phyloP scores from a whole-genome alignment of 179 eudicot species.

The Beta lomatogona region DNA sequence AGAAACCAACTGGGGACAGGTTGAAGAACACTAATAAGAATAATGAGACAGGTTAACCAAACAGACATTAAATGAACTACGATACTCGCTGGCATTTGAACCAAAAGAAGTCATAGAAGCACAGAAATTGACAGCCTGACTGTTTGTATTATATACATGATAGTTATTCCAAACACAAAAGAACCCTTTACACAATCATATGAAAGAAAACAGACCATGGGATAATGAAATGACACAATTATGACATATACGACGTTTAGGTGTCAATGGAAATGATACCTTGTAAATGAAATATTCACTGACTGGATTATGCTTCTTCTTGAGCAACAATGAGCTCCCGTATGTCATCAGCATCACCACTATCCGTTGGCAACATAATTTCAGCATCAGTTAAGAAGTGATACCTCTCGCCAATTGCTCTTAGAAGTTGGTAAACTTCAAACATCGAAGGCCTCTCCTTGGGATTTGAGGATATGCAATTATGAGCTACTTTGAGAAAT shows the following conservation, averaged over 20 bases:
- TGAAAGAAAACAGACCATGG: not conserved
- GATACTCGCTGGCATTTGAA: conserved; percentile 11
- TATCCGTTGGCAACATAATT: conserved; percentile 41
- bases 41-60: conserved; percentile 32
- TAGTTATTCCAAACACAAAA: not conserved
- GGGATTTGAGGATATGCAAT: conserved; percentile 50
- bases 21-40: not conserved
- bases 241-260: not conserved
- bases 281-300: conserved; percentile 15
- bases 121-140: not conserved
- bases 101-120: not conserved
- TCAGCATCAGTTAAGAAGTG: conserved; percentile 60
- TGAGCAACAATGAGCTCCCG: conserved; percentile 55
- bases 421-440: conserved; percentile 71
- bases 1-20: conserved; percentile 1
- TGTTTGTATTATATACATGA: not conserved
- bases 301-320: conserved; percentile 27
- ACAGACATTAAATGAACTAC: conserved; percentile 37
- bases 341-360: conserved; percentile 38
- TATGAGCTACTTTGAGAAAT: conserved; percentile 69
- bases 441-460: conserved; percentile 92
- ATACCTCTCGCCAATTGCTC: conserved; percentile 74
- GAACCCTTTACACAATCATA: conserved; percentile 19
- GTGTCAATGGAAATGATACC: conserved; percentile 23
- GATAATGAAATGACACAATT: conserved; percentile 13